phyloP scores from a whole-genome alignment of 306 rosid species.

The Clitoria ternatea region DNA sequence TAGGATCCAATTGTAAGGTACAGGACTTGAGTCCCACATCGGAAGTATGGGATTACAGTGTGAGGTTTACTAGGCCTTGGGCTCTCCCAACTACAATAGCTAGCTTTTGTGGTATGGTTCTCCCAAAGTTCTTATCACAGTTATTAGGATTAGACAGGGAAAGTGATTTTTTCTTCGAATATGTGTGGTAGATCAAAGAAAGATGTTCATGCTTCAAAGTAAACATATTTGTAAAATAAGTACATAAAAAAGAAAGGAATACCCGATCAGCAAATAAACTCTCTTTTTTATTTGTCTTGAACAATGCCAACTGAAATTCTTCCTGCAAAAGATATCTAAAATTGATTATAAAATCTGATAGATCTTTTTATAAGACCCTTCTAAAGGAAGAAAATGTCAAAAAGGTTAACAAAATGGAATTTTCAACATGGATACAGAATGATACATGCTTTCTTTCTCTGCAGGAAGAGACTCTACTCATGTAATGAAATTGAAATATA shows the following conservation, averaged over 20 bases:
- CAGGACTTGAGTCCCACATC: no score
- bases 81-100: no score
- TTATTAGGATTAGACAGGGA: background rate
- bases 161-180: background rate
- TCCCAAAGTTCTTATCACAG: no score
- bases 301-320: constrained; percentile 93
- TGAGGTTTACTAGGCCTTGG: no score
- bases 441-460: background rate
- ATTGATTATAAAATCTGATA: constrained; percentile 8
- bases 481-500: background rate
- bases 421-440: background rate
- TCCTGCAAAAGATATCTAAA: constrained; percentile 51
- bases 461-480: background rate
- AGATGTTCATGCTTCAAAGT: background rate
- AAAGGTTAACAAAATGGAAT: background rate
- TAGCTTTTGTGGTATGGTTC: no score
- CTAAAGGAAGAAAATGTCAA: background rate
- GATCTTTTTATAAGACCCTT: background rate
- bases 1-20: no score
- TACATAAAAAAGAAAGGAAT: constrained; percentile 21
- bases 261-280: constrained; percentile 98
- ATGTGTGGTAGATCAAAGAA: background rate
- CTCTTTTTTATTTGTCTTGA: constrained; percentile 97
- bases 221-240: background rate
- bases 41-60: no score